Evolutionary conservation across 176 grass and related monocot species (phyloP).

Genomic region (Carex littledalei): DNA sequence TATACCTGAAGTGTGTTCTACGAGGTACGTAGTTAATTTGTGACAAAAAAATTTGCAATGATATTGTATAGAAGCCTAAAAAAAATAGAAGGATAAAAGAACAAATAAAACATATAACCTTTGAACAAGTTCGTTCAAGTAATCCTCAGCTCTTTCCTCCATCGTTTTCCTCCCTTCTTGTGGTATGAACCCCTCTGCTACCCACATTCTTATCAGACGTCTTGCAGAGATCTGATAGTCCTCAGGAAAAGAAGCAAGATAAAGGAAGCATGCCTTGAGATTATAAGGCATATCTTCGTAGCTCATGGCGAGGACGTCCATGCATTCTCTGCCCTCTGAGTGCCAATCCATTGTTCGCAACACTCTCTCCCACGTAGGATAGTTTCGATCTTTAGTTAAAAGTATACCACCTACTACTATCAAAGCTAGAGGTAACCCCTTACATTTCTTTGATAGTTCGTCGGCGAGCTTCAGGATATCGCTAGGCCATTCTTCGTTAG

Average conservation of each 20-base stretch:
- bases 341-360: not conserved
- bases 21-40: too few relatives aligned
- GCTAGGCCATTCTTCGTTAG: too few relatives aligned
- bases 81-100: too few relatives aligned
- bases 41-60: too few relatives aligned
- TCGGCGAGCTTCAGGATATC: not conserved
- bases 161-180: not conserved
- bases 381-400: not conserved
- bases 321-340: constrained; percentile 13
- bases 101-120: too few relatives aligned
- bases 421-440: not conserved
- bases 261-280: constrained; percentile 44
- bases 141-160: too few relatives aligned
- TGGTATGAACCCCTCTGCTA: constrained; percentile 30
- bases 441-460: not conserved
- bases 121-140: too few relatives aligned
- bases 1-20: too few relatives aligned
- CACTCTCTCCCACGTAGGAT: not conserved
- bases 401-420: not conserved
- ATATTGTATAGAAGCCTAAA: too few relatives aligned
- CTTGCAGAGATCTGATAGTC: not conserved
- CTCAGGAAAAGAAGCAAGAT: constrained; percentile 22
- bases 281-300: constrained; percentile 42
- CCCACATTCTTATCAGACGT: constrained; percentile 24
- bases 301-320: constrained; percentile 5